A percentile compares a stretch with the other conserved stretches of the same genome.
phyloP scores from a whole-genome alignment of 1,139 yeast species.

The Candida glucosophila region DNA sequence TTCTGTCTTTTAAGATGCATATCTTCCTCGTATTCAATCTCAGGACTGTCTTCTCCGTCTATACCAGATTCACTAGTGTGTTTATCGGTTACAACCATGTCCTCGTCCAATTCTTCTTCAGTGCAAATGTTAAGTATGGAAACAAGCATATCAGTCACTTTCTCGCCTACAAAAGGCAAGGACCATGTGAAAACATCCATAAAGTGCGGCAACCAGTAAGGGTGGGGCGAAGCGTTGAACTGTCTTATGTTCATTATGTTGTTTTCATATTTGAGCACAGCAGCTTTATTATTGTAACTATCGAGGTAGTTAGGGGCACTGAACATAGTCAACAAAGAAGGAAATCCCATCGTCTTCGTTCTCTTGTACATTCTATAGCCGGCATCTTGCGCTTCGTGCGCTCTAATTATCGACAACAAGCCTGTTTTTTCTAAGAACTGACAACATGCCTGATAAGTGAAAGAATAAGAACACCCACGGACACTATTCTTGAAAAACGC shows the following conservation, averaged over 20 bases:
- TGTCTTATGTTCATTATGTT: constrained; percentile 94
- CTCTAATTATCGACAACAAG: constrained; percentile 76
- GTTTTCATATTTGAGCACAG: constrained; percentile 82
- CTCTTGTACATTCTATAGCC: constrained; percentile 93
- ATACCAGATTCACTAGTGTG: background rate
- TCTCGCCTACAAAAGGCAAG: constrained; percentile 95
- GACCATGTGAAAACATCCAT: constrained; percentile 99
- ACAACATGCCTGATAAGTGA: constrained; percentile 78
- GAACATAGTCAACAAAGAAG: constrained; percentile 83
- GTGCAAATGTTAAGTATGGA: constrained; percentile 89
- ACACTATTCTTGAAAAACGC: constrained; percentile 60
- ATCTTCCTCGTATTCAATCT: constrained; percentile 29
- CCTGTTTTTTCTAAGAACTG: constrained; percentile 74
- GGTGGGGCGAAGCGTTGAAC: constrained; percentile 89
- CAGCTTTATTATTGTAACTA: constrained; percentile 91
- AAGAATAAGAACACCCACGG: constrained; percentile 90
- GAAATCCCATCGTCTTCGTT: constrained; percentile 85
- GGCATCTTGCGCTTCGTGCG: constrained; percentile 97
- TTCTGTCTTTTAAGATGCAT: constrained; percentile 56
- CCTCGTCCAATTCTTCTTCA: constrained; percentile 87
- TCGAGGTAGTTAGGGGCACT: constrained; percentile 96
- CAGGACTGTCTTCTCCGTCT: background rate
- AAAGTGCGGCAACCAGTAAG: constrained; percentile 94
- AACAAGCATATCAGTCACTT: constrained; percentile 87
- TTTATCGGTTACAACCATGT: constrained; percentile 38